phyloP scores from a whole-genome alignment of 768 basidiomycete genomes.

The Saitozyma podzolica region DNA sequence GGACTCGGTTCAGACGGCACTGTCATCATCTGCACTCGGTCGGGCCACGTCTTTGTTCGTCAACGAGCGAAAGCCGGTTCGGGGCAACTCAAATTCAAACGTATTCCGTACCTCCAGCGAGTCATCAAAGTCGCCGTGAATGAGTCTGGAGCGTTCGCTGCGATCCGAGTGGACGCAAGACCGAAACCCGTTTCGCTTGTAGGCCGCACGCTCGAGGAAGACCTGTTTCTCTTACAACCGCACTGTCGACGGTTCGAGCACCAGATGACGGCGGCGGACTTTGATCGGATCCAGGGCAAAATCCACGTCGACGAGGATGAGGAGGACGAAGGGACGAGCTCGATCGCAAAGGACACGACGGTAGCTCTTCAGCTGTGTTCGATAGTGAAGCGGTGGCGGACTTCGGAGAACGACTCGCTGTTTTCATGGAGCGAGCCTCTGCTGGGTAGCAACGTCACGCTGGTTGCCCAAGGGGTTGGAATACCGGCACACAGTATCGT shows the following conservation, averaged over 20 bases:
- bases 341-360: slow-evolving; percentile 45
- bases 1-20: slow-evolving; percentile 84
- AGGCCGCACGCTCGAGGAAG: slow-evolving; percentile 65
- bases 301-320: slow-evolving; percentile 51
- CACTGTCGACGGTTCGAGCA: slow-evolving; percentile 55
- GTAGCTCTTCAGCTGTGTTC: slow-evolving; percentile 42
- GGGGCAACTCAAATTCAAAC: slow-evolving; percentile 66
- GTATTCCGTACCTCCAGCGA: slow-evolving; percentile 80
- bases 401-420: slow-evolving; percentile 35
- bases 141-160: slow-evolving; percentile 83
- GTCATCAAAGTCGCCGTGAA: slow-evolving; percentile 79
- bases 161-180: slow-evolving; percentile 70
- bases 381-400: slow-evolving; percentile 42
- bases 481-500: slow-evolving; percentile 41
- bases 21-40: slow-evolving; percentile 87
- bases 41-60: slow-evolving; percentile 89
- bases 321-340: slow-evolving; percentile 55
- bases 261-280: slow-evolving; percentile 41
- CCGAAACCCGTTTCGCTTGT: slow-evolving; percentile 61
- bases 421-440: slow-evolving; percentile 46
- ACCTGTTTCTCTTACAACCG: slow-evolving; percentile 68
- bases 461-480: slow-evolving; percentile 57
- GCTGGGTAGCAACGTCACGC: slow-evolving; percentile 66
- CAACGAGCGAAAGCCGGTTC: slow-evolving; percentile 58
- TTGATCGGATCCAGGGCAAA: slow-evolving; percentile 21